Conservation (phyloP, 2,329 filamentous ascomycete species). For the Calonectria montana region DNA sequence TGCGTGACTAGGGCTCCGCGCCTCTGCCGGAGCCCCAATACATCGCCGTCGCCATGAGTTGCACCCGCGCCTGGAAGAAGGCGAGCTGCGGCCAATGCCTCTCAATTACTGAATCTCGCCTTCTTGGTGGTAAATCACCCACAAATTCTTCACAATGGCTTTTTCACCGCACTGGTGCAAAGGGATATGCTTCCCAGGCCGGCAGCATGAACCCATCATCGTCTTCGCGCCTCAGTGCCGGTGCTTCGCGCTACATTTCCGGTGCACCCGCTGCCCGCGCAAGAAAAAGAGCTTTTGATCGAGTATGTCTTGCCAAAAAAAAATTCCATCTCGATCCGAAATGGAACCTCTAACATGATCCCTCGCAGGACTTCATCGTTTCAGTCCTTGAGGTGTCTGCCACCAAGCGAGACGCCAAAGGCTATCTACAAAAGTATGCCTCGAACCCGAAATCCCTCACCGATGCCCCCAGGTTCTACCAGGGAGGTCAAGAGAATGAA, state of each 20-base stretch:
- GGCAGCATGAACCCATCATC: conserved; percentile 12
- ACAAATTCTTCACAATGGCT: conserved; percentile 18
- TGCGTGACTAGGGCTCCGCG: conserved; percentile 4
- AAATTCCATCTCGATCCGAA: background rate
- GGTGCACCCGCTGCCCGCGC: conserved; percentile 43
- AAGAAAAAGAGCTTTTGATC: conserved; percentile 47
- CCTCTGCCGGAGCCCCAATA: conserved; percentile 14
- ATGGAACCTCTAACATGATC: conserved; percentile 19
- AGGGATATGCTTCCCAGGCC: conserved; percentile 28
- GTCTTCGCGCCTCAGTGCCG: conserved; percentile 26
- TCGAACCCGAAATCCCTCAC: conserved; percentile 41
- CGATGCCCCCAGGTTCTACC: conserved; percentile 49
- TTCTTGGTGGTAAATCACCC: background rate
- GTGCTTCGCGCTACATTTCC: conserved; percentile 43
- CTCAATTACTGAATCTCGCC: conserved; percentile 15
- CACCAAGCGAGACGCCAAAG: conserved; percentile 91
- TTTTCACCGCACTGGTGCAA: conserved; percentile 11
- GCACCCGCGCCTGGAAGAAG: conserved; percentile 54
- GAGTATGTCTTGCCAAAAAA: conserved; percentile 37
- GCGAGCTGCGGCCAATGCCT: conserved; percentile 42
- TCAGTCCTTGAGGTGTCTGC: conserved; percentile 89
- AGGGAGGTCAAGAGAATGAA: conserved; percentile 42
- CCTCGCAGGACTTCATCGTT: conserved; percentile 80
- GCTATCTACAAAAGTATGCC: conserved; percentile 88
- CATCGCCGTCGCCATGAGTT: conserved; percentile 51